Evolutionary conservation across 805 yeast species (phyloP), one percentile per base, ranked within the genome.

Genomic region (Brettanomyces nanus): DNA sequence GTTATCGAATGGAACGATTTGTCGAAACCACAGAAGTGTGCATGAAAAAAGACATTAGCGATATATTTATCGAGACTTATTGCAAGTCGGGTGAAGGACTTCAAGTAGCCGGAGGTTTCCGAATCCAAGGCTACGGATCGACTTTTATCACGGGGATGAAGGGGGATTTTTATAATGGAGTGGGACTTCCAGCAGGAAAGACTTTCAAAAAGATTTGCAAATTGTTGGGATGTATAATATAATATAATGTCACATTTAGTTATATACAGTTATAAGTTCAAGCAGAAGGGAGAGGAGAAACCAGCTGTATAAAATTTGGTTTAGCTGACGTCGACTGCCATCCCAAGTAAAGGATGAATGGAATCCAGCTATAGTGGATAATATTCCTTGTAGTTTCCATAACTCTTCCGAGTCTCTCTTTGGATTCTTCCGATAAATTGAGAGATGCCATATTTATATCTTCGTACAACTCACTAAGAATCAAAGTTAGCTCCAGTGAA

Each of bases 361-460:
- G 98, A 53, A 92, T 80, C 85, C 95, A 92, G 33, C 97, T 97
- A 64, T 87, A 92, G 65, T 94, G 98, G 42, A 90, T 84, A 54
- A 82, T 73, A 37, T 85, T 83, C 59, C 86, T 85, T 47, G 95
- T 78, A 52, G 85, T 70, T 51, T 84, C 94, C 49, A 87, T 66
- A 46, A 89, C 66, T 61, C 80, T 85, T 59, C 80, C 66, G 62
- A 92, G 75, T 67, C 97, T 86, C 69, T 92, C 98, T 75, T 66
- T 67, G 22, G 71, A 63, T 51, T 68, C 73, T 59, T 68, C 72
- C 28, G 71, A 66, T 36, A 68, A 49, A 43, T 65, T 54, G 38
- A 65, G 56, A 19, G 59, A 61, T 5, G 58, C 58, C 71, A 65
- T 66, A 21, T 33, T 19, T 38, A 19, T 3, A 9, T n/a, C 17